A percentile compares a stretch with the other conserved stretches of the same genome.
Conservation (phyloP, 441 rosid genomes). For the Pelargonium myrrhifolium region DNA sequence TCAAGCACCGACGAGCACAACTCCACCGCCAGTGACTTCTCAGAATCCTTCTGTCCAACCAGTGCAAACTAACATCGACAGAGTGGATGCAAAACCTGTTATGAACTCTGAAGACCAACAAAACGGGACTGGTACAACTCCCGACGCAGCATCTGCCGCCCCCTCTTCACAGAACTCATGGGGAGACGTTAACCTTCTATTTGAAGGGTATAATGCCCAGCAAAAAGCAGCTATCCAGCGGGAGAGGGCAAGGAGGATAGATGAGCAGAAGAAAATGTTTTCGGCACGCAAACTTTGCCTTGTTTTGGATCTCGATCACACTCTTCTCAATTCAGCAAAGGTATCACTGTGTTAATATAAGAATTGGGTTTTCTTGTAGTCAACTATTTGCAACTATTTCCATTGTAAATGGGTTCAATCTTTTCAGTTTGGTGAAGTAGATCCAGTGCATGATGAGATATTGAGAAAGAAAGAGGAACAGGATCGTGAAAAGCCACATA, state of each 20-base stretch:
- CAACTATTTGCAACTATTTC: conserved; percentile 7
- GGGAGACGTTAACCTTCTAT: conserved; percentile 88
- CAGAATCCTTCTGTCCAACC: conserved; percentile 38
- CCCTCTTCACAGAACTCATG: conserved; percentile 50
- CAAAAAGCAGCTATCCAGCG: conserved; percentile 89
- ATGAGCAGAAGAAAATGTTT: conserved; percentile 96
- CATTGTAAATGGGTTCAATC: conserved; percentile 7
- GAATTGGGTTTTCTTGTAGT: not conserved
- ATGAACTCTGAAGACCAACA: conserved; percentile 34
- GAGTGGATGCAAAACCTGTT: conserved; percentile 27
- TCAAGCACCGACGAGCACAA: conserved; percentile 35
- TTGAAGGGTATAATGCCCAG: conserved; percentile 80
- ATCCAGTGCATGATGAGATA: conserved; percentile 70
- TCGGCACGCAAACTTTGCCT: conserved; percentile 80
- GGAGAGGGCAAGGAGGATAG: conserved; percentile 88
- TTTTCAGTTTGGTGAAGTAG: conserved; percentile 81
- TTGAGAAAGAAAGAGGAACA: conserved; percentile 94
- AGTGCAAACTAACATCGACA: conserved; percentile 28
- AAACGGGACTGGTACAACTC: conserved; percentile 28
- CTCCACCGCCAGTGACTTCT: conserved; percentile 22
- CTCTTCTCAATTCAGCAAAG: conserved; percentile 99
- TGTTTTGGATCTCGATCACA: conserved; percentile 96
- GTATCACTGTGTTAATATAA: conserved; percentile 25
- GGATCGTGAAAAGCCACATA: conserved; percentile 76
- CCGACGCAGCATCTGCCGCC: conserved; percentile 33